Evolutionary conservation across 2,329 filamentous ascomycete genomes (phyloP), one percentile per base, ranked within the genome.

Genomic region (Curvularia eragrostidis): DNA sequence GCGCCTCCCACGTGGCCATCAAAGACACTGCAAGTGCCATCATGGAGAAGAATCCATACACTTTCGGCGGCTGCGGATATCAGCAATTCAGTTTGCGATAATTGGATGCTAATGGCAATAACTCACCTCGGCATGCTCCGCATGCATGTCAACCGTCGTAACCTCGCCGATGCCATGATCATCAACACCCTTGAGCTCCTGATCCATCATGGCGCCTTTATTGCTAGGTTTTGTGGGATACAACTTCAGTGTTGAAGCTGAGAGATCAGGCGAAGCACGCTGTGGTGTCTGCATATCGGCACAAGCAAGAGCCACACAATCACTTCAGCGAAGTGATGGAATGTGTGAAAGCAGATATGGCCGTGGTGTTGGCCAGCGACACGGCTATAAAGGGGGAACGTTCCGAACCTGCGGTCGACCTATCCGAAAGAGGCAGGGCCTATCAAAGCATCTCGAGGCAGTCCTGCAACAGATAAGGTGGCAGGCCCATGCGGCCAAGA

Each of bases 1-100:
- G 50, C 13, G 55, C 55, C 28, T 58, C 55, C 55, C 55, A 58
- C 38, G 55, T 58, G 15, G 55, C 55, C 26, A 58, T 58, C 39
- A 58, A 15, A 34, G 55, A 58, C 2, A 47, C 48, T 5, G 52
- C 52, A 15, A 47, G 48, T 15, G 52, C 48, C 4, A 54, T 54
- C 15, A 54, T 47, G 28, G 52, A 54, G n/a, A 54, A 50, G 15
- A 54, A 26, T 9, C 41, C 41, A 9, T 43, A 43, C 19, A 43
- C 41, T 43, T 43, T 43, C 12, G 41, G 41, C 13, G 41, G 41
- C 66, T 64, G 39, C 62, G 65, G 21, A 43, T 30, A 39, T 43
- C 50, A 34, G 23, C 15, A 36, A 36, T 26, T 18, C 48, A 50
- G 34, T 24, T 24, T 4, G 19, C 19, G 19, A 38, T 49, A 4